Base-by-base conservation (phyloP, 345 rosid species). In the Euphorbia tirucalli region DNA sequence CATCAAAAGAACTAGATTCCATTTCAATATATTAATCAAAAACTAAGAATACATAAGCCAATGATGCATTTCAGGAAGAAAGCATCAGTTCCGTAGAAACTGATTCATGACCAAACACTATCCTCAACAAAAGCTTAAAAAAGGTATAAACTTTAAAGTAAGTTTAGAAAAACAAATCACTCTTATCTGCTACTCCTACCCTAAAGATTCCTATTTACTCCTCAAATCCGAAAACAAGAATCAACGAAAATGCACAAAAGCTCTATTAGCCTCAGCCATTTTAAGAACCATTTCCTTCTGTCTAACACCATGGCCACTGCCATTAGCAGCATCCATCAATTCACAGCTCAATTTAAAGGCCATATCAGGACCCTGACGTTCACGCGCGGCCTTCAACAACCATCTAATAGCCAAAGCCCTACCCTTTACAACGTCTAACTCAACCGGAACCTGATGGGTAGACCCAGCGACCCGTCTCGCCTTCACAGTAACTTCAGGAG, bases 341-440 rank as follows among this genome's bases (percentile, higher is more conserved):
- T 78, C 81, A 11, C 28, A 48, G 65, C 75, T 65, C 21, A 78
- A 31, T 32, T 73, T 78, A n/a, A 30, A 73, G 28, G 50, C 71
- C 81, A 78, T 69, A 57, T 62, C 68, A n/a, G 16, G 21, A 3
- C 74, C 77, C 5, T 39, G 44, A 22, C 57, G 59, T 60, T 68
- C 74, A 18, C 77, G 14, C 0, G 74, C 64, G 2, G 77, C 77
- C 8, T 68, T 30, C 71, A 78, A 70, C 72, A 69, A 57, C 74
- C 81, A 73, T 31, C 77, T 21, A 24, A 73, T 73, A 8, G 77
- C 77, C 9, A 78, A 30, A 4, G 74, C 66, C 55, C 60, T 55
- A 14, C 71, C 81, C 57, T 72, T 57, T 13, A 24, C 50, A 1
- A 61, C 3, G 4, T n/a, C 77, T 9, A 64, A 65, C 30, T 63